Conservation (phyloP, 805 yeast species). For the Scheffersomyces ergatensis region DNA sequence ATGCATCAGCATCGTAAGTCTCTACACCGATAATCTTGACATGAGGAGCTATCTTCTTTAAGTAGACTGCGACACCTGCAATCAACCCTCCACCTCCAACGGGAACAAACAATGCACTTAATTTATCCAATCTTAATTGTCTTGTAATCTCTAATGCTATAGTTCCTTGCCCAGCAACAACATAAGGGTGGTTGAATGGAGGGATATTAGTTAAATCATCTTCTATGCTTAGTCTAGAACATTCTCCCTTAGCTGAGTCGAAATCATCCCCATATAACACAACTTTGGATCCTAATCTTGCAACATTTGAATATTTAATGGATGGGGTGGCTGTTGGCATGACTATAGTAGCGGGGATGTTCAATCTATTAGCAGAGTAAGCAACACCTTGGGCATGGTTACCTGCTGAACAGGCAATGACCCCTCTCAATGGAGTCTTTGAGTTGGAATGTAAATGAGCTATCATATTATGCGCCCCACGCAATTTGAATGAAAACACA, state of each 20-base stretch:
- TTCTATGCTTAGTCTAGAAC: constrained; percentile 64
- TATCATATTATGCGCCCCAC: constrained; percentile 98
- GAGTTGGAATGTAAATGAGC: constrained; percentile 69
- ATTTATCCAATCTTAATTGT: constrained; percentile 73
- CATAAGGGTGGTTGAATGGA: constrained; percentile 98
- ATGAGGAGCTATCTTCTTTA: constrained; percentile 97
- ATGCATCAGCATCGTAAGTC: constrained; percentile 93
- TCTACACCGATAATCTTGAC: constrained; percentile 95
- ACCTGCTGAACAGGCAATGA: constrained; percentile 97
- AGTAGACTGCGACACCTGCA: constrained; percentile 85
- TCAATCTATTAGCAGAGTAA: constrained; percentile 77
- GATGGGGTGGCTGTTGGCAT: constrained; percentile 98
- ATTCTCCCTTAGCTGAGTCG: constrained; percentile 92
- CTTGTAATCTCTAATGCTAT: constrained; percentile 89
- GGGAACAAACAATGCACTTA: constrained; percentile 86
- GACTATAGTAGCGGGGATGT: constrained; percentile 92
- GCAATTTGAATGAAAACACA: constrained; percentile 90
- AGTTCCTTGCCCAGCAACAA: constrained; percentile 99
- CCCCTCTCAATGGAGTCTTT: constrained; percentile 71
- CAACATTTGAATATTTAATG: constrained; percentile 88
- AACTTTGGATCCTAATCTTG: constrained; percentile 90
- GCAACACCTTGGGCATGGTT: constrained; percentile 99
- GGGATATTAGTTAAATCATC: constrained; percentile 86
- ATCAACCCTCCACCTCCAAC: constrained; percentile 98
- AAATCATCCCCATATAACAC: constrained; percentile 92